These are phyloP conservation scores for Leptodontidium sp. DNA, from an alignment of 2,329 filamentous ascomycete species.

Conservation along the genomic window DNA sequence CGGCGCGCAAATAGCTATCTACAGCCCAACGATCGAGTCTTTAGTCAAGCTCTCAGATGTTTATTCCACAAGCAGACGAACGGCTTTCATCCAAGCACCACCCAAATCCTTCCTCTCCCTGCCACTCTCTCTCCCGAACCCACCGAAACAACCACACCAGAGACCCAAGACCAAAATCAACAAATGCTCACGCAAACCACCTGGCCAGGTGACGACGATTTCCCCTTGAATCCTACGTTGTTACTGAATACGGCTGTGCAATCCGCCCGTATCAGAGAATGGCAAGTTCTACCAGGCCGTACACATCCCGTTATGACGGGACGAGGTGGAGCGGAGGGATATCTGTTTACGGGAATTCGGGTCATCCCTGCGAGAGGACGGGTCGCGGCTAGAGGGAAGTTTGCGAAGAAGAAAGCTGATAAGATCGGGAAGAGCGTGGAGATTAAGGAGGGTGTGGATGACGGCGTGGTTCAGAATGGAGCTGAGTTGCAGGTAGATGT, in stretches of 20 bases:
- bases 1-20: conserved; percentile 85
- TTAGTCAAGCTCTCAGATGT: conserved; percentile 80
- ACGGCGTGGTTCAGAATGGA: neutral
- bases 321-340: conserved; percentile 87
- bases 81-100: conserved; percentile 71
- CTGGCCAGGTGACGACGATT: conserved; percentile 74
- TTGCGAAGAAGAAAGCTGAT: conserved; percentile 47
- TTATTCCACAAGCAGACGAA: conserved; percentile 81
- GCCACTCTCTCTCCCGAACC: conserved; percentile 47
- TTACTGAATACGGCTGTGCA: conserved; percentile 83
- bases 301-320: conserved; percentile 96
- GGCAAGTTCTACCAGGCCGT: conserved; percentile 90
- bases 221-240: conserved; percentile 86
- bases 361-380: conserved; percentile 81
- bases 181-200: conserved; percentile 47
- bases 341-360: conserved; percentile 83
- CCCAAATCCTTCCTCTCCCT: conserved; percentile 54
- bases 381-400: conserved; percentile 84
- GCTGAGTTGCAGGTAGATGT: neutral
- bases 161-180: conserved; percentile 52
- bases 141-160: neutral
- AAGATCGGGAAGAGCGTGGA: conserved; percentile 11
- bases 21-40: conserved; percentile 82
- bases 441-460: conserved; percentile 6
- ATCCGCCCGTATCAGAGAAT: conserved; percentile 78